Evolutionary conservation across 139 green algal genomes (phyloP), one percentile per base, ranked within the genome.

Genomic region (Chlorella sp.): DNA sequence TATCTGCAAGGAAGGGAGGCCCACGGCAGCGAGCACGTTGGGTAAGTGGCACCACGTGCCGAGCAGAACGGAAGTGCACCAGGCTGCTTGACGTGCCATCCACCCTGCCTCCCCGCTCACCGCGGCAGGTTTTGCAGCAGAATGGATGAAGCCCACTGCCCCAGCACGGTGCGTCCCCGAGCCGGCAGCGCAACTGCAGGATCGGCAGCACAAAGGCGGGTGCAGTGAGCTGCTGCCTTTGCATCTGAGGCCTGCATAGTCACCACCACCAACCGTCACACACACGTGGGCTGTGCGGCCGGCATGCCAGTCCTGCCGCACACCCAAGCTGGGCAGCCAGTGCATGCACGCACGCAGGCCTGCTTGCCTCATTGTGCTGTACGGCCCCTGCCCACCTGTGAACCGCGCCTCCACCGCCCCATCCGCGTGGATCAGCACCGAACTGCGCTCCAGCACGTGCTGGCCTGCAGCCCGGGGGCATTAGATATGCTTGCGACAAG

Each of bases 391-490:
- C 76, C 26, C 26, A 82, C 74, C 74, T 55, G 87, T 94, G 83
- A 96, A 95, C 34, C 93, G 88, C 1, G 88, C 92, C 80, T 96
- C 93, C 63, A 96, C 67, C 21, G 76, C 44, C 1, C 85, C 88
- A 28, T 79, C 63, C 1, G 55, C 17, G 25, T 67, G 68, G 6
- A 96, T 69, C 15, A 91, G 26, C 11, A 95, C 88, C 1, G 89
- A 89, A 6, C 88, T 95, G 39, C 93, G 89, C 82, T 96, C 87
- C 85, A 96, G 63, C 32, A 96, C 92, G 47, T 92, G 68, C 83
- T 95, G 92, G 11, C 92, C 87, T 81, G 76, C 28, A 39, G 41
- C 4, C 1, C 30, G 36, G 30, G 41, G n/a, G 26, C 3, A 15
- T n/a, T n/a, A n/a, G n/a, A n/a, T n/a, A n/a, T n/a, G n/a, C n/a